Conservation (phyloP, 2,329 filamentous ascomycete species). For the Ophidiomyces ophidiicola region DNA sequence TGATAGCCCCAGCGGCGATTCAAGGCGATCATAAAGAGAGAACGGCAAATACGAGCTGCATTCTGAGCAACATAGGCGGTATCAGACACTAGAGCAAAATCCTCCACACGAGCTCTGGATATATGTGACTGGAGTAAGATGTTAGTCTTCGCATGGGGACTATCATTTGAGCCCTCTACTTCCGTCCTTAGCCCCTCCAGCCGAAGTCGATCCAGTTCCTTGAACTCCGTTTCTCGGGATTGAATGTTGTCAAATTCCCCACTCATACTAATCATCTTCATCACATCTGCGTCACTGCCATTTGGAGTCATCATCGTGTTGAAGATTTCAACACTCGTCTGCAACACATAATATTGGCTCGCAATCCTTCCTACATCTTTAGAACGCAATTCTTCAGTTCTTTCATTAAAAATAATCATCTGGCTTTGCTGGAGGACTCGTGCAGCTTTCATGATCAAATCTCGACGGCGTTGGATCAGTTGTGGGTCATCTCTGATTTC, state of each 20-base stretch:
- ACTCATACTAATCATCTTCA: slow-evolving; percentile 95
- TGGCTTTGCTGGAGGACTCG: slow-evolving; percentile 79
- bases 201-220: slow-evolving; percentile 66
- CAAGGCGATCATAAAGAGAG: slow-evolving; percentile 92
- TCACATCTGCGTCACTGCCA: slow-evolving; percentile 77
- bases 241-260: slow-evolving; percentile 97
- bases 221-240: slow-evolving; percentile 75
- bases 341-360: slow-evolving; percentile 91
- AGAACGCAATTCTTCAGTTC: slow-evolving; percentile 78
- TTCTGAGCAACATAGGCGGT: slow-evolving; percentile 93
- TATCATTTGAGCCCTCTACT: slow-evolving; percentile 55
- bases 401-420: slow-evolving; percentile 98
- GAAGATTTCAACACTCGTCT: slow-evolving; percentile 90
- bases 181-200: slow-evolving; percentile 63
- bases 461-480: slow-evolving; percentile 70
- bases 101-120: slow-evolving; percentile 72
- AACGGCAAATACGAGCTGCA: slow-evolving; percentile 82
- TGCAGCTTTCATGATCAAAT: slow-evolving; percentile 80
- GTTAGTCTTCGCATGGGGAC: slow-evolving; percentile 83
- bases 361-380: slow-evolving; percentile 96
- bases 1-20: slow-evolving; percentile 94
- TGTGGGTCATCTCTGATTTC: slow-evolving; percentile 81
- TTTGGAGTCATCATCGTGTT: slow-evolving; percentile 84
- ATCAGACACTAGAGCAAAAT: slow-evolving; percentile 87
- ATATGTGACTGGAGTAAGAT: slow-evolving; percentile 91